These are phyloP conservation scores for Eremochloa ophiuroides DNA, from an alignment of 176 grass and related monocot genomes.

Conservation along the genomic window DNA sequence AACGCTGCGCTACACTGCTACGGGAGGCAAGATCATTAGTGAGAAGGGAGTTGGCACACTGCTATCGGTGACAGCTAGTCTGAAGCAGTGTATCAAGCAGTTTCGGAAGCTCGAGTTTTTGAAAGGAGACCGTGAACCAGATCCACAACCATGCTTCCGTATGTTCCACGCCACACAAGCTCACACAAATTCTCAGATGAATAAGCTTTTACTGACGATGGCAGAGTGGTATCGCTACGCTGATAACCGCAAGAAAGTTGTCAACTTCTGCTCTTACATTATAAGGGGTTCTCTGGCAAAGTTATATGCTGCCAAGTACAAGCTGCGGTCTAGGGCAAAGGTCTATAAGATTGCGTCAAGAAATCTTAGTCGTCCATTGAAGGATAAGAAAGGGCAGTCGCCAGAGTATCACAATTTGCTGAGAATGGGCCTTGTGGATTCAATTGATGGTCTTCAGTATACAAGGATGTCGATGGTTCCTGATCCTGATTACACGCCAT, in stretches of 20 bases:
- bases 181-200: constrained; percentile 96
- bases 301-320: constrained; percentile 97
- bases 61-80: constrained; percentile 83
- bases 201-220: constrained; percentile 85
- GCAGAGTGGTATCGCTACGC: constrained; percentile 93
- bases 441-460: constrained; percentile 90
- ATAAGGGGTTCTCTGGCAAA: constrained; percentile 90
- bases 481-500: constrained; percentile 78
- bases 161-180: constrained; percentile 99
- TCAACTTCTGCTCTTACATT: constrained; percentile 96
- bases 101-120: constrained; percentile 88
- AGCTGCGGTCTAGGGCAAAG: constrained; percentile 91
- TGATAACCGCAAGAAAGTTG: constrained; percentile 96
- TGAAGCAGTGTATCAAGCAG: constrained; percentile 93
- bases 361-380: constrained; percentile 94
- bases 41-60: constrained; percentile 97
- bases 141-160: constrained; percentile 93
- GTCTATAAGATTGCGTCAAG: constrained; percentile 98
- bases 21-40: constrained; percentile 97
- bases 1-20: constrained; percentile 80
- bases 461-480: constrained; percentile 98
- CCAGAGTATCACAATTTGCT: constrained; percentile 92
- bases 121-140: constrained; percentile 92
- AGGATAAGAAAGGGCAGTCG: constrained; percentile 94
- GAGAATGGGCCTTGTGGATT: constrained; percentile 92